These are phyloP conservation scores for Lithohypha guttulata DNA, from an alignment of 2,329 filamentous ascomycete genomes.

Conservation along the genomic window DNA sequence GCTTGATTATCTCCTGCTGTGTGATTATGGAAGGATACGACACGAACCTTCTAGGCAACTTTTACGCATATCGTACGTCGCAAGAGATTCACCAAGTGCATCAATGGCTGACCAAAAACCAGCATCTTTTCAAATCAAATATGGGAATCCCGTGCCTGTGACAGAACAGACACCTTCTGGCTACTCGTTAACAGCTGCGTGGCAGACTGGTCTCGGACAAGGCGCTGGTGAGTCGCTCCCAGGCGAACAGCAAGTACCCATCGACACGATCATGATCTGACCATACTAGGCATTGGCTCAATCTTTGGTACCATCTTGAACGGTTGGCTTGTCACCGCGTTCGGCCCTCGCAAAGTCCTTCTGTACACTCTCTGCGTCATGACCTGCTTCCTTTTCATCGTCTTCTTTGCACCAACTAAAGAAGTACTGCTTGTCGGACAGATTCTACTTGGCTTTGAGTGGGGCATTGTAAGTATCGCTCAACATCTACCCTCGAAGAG, in stretches of 20 bases:
- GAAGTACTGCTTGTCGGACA: slow-evolving; percentile 38
- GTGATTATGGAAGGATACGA: slow-evolving; percentile 47
- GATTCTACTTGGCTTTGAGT: slow-evolving; percentile 35
- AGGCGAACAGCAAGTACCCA: neutral
- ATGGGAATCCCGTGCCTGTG: slow-evolving; percentile 11
- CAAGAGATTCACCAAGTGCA: neutral
- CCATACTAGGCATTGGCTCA: slow-evolving; percentile 44
- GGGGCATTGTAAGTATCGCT: slow-evolving; percentile 27
- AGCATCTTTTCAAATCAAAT: slow-evolving; percentile 13
- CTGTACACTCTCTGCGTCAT: slow-evolving; percentile 37
- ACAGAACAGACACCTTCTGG: slow-evolving; percentile 11
- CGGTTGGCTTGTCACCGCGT: slow-evolving; percentile 37
- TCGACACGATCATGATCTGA: neutral
- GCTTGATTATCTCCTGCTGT: slow-evolving; percentile 34
- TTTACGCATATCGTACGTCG: slow-evolving; percentile 35
- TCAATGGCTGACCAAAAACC: slow-evolving; percentile 1
- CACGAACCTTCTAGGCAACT: slow-evolving; percentile 39
- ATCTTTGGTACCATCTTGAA: slow-evolving; percentile 42
- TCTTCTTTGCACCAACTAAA: slow-evolving; percentile 41
- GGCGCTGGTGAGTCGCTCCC: slow-evolving; percentile 2
- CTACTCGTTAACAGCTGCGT: slow-evolving; percentile 13
- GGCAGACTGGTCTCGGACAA: slow-evolving; percentile 16
- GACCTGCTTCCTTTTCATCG: slow-evolving; percentile 40
- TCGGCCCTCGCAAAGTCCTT: slow-evolving; percentile 42
- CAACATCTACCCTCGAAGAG: slow-evolving; percentile 28